phyloP scores from a whole-genome alignment of 441 rosid species.

The Iberis amara region DNA sequence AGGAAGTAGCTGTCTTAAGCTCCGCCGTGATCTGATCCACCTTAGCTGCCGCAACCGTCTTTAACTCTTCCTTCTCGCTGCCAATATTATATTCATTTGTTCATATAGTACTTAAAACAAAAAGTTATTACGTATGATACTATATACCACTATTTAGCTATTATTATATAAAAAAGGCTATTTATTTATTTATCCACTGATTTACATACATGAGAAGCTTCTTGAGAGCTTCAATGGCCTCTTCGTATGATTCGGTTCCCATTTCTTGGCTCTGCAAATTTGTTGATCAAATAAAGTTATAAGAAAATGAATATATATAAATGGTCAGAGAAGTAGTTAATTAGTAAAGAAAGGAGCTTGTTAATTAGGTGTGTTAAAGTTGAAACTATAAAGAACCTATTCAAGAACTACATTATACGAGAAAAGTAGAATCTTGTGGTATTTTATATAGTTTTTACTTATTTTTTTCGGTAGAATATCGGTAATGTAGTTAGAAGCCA shows the following conservation, averaged over 20 bases:
- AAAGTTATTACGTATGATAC: too few species aligned
- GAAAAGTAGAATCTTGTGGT: too few species aligned
- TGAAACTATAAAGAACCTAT: conserved; percentile 27
- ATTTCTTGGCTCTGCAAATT: conserved; percentile 60
- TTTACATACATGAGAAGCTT: conserved; percentile 58
- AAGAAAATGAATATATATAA: neutral
- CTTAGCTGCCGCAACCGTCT: conserved; percentile 64
- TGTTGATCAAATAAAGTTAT: conserved; percentile 15
- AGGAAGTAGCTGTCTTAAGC: conserved; percentile 35
- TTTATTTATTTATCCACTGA: too few species aligned
- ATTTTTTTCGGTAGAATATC: neutral
- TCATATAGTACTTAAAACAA: too few species aligned
- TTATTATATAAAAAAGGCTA: too few species aligned
- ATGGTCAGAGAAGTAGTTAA: neutral
- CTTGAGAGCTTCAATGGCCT: conserved; percentile 83
- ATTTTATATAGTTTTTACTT: too few species aligned
- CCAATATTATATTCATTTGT: conserved; percentile 2
- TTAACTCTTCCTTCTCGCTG: conserved; percentile 85
- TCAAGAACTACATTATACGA: conserved; percentile 18
- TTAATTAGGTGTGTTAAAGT: conserved; percentile 12
- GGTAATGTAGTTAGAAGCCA: conserved; percentile 25
- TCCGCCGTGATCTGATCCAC: conserved; percentile 71
- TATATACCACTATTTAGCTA: too few species aligned
- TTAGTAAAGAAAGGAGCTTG: conserved; percentile 16
- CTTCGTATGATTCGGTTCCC: conserved; percentile 64